Conservation (phyloP, 2,329 filamentous ascomycete species). For the Clonostachys sp. region DNA sequence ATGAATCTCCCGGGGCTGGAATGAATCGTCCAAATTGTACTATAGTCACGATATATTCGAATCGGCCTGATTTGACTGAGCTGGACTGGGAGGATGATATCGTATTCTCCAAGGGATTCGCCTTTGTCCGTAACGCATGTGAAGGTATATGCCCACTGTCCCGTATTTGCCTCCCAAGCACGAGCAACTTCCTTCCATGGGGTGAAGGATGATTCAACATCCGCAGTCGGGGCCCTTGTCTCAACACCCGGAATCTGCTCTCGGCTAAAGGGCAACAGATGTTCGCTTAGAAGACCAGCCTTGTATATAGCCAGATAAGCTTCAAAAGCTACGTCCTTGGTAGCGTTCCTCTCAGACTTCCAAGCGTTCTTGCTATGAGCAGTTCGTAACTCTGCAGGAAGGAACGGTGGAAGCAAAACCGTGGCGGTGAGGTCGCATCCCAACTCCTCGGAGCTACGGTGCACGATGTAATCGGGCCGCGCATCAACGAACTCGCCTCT, state of each 20-base stretch:
- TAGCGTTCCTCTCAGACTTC: constrained; percentile 67
- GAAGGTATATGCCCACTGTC: constrained; percentile 19
- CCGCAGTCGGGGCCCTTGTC: constrained; percentile 22
- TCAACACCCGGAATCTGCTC: constrained; percentile 33
- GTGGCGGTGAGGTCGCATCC: constrained; percentile 40
- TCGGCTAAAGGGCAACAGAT: constrained; percentile 63
- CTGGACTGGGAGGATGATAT: constrained; percentile 34
- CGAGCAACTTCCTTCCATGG: constrained; percentile 41
- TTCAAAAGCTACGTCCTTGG: constrained; percentile 78
- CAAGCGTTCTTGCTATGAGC: constrained; percentile 38
- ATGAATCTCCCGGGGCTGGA: constrained; percentile 10
- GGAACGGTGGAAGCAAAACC: constrained; percentile 66
- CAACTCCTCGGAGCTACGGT: constrained; percentile 21
- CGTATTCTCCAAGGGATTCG: constrained; percentile 25
- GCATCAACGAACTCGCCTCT: constrained; percentile 56
- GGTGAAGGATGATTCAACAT: constrained; percentile 30
- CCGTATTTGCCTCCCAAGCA: constrained; percentile 26
- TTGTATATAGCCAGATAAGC: constrained; percentile 68
- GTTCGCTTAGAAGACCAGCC: constrained; percentile 69
- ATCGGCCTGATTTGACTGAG: constrained; percentile 31
- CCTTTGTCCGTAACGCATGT: constrained; percentile 26
- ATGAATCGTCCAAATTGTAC: constrained; percentile 23
- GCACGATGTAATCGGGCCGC: constrained; percentile 63
- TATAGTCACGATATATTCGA: constrained; percentile 30
- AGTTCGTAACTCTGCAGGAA: constrained; percentile 42